Base-by-base conservation (phyloP, 345 rosid genomes). In the Eucalyptus melliodora region DNA sequence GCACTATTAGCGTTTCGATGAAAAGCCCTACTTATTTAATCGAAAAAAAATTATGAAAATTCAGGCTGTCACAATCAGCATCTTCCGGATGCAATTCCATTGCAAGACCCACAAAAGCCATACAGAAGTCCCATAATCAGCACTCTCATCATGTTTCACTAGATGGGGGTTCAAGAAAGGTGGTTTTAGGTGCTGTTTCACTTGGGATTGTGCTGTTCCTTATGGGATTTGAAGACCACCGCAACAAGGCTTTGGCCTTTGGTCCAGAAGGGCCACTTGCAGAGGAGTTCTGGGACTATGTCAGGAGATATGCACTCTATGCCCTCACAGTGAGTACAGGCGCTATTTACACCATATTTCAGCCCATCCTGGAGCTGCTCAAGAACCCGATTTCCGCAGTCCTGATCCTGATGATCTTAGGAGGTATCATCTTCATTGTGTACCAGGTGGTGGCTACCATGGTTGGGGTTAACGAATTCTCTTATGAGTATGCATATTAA, bases 201-300 rank as follows among this genome's bases (percentile, higher is more conserved):
- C 21, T 95, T 34, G 97, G 98, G 45, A 55, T 97, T 45, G 86
- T 89, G 90, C 81, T 94, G 94, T 51, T 93, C 90, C 40, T 93
- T 1, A 86, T 94, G 93, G 96, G 94, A 19, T 85, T 94, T 88
- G 96, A 94, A 85, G 95, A 93, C 30, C 91, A 90, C 47, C 92
- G 92, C n/a, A 37, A 45, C 26, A 95, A 93, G 93, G 99, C 97
- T 10, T 44, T 94, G 93, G 99, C 98, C 24, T 89, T 97, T 16
- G 99, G 99, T 6, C 99, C 99, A 6, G 98, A 95, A 90, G 99
- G 99, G 81, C 99, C 98, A 40, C 56, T 97, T 60, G 89, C 95
- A 91, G 99, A 97, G 92, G 99, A 96, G 92, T 97, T 97, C 88
- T 97, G 99, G 99, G 99, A 98, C 85, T 96, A 97, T 89, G 98